Evolutionary conservation across 768 basidiomycete species (phyloP).

Genomic region (Pisolithus tinctorius): DNA sequence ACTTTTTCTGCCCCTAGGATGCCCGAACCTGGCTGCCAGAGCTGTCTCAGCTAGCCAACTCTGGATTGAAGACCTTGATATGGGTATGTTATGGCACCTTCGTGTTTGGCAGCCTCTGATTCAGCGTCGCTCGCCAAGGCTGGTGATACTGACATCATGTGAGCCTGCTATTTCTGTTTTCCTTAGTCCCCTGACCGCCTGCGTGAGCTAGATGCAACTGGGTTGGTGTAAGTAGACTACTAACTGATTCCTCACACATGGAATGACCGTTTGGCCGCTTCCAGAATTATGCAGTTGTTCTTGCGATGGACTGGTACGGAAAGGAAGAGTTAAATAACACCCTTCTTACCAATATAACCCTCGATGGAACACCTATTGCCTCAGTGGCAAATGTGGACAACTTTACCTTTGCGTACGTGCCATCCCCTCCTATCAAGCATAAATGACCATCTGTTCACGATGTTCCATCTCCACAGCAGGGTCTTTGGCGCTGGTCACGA

Average conservation of each 20-base stretch:
- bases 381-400: slow-evolving; percentile 60
- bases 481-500: slow-evolving; percentile 56
- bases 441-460: background rate
- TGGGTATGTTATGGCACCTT: slow-evolving; percentile 25
- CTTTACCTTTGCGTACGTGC: slow-evolving; percentile 58
- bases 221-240: slow-evolving; percentile 29
- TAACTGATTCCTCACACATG: background rate
- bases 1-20: slow-evolving; percentile 12
- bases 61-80: slow-evolving; percentile 31
- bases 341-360: slow-evolving; percentile 49
- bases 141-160: slow-evolving; percentile 25
- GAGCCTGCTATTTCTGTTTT: background rate
- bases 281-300: slow-evolving; percentile 31
- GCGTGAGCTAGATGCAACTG: slow-evolving; percentile 12
- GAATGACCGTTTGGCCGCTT: background rate
- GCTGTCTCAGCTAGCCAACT: slow-evolving; percentile 30
- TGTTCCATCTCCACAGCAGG: slow-evolving; percentile 29
- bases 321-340: slow-evolving; percentile 33
- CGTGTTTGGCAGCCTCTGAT: background rate
- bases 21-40: slow-evolving; percentile 33
- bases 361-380: slow-evolving; percentile 45
- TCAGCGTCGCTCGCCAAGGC: slow-evolving; percentile 9
- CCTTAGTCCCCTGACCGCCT: slow-evolving; percentile 1
- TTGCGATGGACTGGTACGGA: slow-evolving; percentile 45
- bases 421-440: background rate